Conservation (phyloP, 371 early-diverging fungal genomes). For the Actinomortierella ambigua region DNA sequence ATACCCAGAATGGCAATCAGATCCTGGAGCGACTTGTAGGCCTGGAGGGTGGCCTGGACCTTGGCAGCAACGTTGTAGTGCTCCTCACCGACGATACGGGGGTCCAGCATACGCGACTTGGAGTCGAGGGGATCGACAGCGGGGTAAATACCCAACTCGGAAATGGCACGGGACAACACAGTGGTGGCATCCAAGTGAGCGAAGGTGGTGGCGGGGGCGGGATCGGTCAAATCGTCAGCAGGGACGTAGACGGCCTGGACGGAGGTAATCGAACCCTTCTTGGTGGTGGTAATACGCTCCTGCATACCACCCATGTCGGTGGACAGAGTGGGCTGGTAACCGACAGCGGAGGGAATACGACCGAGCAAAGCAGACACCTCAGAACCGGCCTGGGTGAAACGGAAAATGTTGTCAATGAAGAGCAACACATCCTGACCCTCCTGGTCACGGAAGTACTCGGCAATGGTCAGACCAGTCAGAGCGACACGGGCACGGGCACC, state of each 20-base stretch:
- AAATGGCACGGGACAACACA: slow-evolving; percentile 97
- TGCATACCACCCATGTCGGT: slow-evolving; percentile 90
- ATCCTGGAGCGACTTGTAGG: slow-evolving; percentile 98
- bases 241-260: slow-evolving; percentile 99
- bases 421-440: slow-evolving; percentile 99
- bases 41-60: slow-evolving; percentile 95
- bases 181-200: slow-evolving; percentile 99
- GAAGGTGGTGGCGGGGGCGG: slow-evolving; percentile 98
- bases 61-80: slow-evolving; percentile 96
- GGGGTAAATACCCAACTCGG: slow-evolving; percentile 99
- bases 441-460: slow-evolving; percentile 99
- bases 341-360: slow-evolving; percentile 99
- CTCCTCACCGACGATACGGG: slow-evolving; percentile 93
- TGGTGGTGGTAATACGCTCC: slow-evolving; percentile 99
- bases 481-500: slow-evolving; percentile 99
- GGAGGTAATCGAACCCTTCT: slow-evolving; percentile 99
- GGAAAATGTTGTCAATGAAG: slow-evolving; percentile 99
- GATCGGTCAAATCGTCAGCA: slow-evolving; percentile 99
- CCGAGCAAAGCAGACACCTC: slow-evolving; percentile 97
- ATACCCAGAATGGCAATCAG: slow-evolving; percentile 98
- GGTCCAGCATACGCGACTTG: slow-evolving; percentile 95
- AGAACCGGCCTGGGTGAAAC: slow-evolving; percentile 94
- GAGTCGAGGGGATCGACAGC: slow-evolving; percentile 98
- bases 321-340: slow-evolving; percentile 96
- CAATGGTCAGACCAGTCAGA: slow-evolving; percentile 96